Conservation (phyloP, 2,329 filamentous ascomycete genomes). For the Fusarium armeniacum region DNA sequence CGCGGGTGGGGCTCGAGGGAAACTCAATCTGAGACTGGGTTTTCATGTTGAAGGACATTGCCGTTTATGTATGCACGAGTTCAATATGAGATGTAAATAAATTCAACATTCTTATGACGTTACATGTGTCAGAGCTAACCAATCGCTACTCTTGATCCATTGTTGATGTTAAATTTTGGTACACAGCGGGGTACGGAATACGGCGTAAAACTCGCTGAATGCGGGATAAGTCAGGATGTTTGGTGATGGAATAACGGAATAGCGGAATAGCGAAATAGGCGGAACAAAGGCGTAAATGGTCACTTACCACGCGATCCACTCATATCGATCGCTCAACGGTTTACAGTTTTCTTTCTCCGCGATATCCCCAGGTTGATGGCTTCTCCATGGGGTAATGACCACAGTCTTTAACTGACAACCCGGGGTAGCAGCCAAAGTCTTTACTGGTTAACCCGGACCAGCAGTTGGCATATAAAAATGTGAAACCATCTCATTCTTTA, state of each 20-base stretch:
- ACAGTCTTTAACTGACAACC: too few species aligned
- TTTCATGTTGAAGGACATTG: not conserved
- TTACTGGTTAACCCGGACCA: too few species aligned
- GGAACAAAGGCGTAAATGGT: not conserved
- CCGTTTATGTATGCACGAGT: constrained; percentile 14
- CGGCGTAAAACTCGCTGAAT: not conserved
- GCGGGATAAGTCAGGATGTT: constrained; percentile 14
- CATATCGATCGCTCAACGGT: constrained; percentile 1
- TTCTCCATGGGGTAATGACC: too few species aligned
- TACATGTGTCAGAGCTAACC: not conserved
- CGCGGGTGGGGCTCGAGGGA: too few species aligned
- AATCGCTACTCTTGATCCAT: constrained; percentile 8
- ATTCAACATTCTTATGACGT: too few species aligned
- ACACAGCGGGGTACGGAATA: constrained; percentile 10
- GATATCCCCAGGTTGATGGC: not conserved
- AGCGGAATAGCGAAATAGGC: constrained; percentile 32
- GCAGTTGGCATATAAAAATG: too few species aligned
- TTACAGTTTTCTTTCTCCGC: constrained; percentile 6
- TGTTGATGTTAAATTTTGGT: not conserved
- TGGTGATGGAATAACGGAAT: not conserved
- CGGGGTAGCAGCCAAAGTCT: too few species aligned
- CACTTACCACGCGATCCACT: not conserved
- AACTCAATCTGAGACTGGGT: too few species aligned
- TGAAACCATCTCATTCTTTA: too few species aligned
- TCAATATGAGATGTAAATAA: not conserved